Percentiles rank a stretch among this genome's conserved stretches.
These are phyloP conservation scores for Botrytis fabae DNA, from an alignment of 2,329 filamentous ascomycete genomes.

Conservation along the genomic window DNA sequence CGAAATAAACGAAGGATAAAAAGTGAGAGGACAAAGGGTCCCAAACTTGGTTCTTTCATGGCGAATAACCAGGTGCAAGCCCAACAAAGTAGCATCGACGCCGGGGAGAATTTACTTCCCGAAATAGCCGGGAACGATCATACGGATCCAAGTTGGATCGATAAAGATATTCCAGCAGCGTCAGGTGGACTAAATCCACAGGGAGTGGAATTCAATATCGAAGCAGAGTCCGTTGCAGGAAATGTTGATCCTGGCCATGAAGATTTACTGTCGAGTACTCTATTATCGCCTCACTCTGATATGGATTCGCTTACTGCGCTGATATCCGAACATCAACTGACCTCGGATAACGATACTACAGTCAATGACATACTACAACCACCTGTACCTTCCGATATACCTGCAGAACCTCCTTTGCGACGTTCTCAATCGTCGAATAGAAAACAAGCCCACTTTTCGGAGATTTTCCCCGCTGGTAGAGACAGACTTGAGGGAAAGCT, in stretches of 20 bases:
- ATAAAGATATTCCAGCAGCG: slow-evolving; percentile 24
- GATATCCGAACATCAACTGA: slow-evolving; percentile 35
- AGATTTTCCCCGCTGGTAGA: slow-evolving; percentile 36
- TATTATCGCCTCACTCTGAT: slow-evolving; percentile 33
- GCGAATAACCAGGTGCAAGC: neutral
- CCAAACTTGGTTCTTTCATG: neutral
- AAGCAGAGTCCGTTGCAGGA: slow-evolving; percentile 22
- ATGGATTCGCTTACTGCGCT: slow-evolving; percentile 36
- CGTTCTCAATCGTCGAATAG: slow-evolving; percentile 33
- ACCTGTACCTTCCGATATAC: slow-evolving; percentile 8
- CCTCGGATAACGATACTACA: slow-evolving; percentile 14
- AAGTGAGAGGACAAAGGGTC: slow-evolving; percentile 32
- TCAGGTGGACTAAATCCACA: slow-evolving; percentile 28
- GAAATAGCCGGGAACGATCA: neutral
- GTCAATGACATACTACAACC: slow-evolving; percentile 15
- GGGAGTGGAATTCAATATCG: slow-evolving; percentile 29
- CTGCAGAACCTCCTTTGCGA: slow-evolving; percentile 31
- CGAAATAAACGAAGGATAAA: slow-evolving; percentile 41
- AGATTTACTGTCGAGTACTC: slow-evolving; percentile 7
- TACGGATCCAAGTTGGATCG: neutral
- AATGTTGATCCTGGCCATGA: slow-evolving; percentile 20
- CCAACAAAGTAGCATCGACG: slow-evolving; percentile 2
- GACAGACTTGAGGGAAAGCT: slow-evolving; percentile 58
- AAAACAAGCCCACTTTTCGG: slow-evolving; percentile 34
- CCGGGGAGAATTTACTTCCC: neutral